phyloP scores from a whole-genome alignment of 768 basidiomycete genomes.

The Pulveroboletus sp. region DNA sequence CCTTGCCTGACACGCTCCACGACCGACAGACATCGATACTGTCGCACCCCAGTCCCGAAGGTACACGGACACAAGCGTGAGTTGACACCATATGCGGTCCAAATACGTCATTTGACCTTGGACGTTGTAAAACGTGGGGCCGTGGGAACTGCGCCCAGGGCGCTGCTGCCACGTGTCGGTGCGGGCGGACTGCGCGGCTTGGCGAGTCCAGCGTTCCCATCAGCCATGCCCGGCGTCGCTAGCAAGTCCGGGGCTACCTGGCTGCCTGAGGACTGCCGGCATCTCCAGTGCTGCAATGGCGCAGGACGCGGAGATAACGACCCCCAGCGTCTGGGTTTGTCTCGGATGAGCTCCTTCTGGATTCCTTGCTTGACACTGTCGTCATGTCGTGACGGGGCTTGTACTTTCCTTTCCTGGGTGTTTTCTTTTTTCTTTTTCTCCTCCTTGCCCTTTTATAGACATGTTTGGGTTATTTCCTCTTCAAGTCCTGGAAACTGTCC shows the following conservation, averaged over 20 bases:
- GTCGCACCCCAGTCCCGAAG: background rate
- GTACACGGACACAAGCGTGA: conserved; percentile 14
- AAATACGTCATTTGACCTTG: conserved; percentile 28
- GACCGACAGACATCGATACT: background rate
- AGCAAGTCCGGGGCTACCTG: conserved; percentile 4
- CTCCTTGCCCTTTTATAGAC: conserved; percentile 14
- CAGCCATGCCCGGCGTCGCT: background rate
- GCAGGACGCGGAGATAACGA: conserved; percentile 19
- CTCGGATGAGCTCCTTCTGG: conserved; percentile 27
- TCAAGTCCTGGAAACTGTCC: background rate
- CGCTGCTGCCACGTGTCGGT: conserved; percentile 17
- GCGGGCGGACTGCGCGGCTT: conserved; percentile 2
- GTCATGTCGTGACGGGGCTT: conserved; percentile 17
- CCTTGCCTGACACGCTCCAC: conserved; percentile 2
- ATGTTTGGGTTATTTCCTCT: conserved; percentile 6
- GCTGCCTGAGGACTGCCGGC: conserved; percentile 15
- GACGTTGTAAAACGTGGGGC: conserved; percentile 39
- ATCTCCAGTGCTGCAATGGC: conserved; percentile 10
- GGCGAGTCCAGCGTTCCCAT: conserved; percentile 4
- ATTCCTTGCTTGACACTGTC: conserved; percentile 10
- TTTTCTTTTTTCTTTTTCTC: conserved; percentile 9
- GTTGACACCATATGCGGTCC: conserved; percentile 9
- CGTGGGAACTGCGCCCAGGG: conserved; percentile 29
- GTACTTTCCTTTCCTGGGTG: conserved; percentile 2
- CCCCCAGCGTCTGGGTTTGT: conserved; percentile 11